Evolutionary conservation across 176 grass and related monocot genomes (phyloP), one percentile per base, ranked within the genome.

Genomic region (Avena insularis): DNA sequence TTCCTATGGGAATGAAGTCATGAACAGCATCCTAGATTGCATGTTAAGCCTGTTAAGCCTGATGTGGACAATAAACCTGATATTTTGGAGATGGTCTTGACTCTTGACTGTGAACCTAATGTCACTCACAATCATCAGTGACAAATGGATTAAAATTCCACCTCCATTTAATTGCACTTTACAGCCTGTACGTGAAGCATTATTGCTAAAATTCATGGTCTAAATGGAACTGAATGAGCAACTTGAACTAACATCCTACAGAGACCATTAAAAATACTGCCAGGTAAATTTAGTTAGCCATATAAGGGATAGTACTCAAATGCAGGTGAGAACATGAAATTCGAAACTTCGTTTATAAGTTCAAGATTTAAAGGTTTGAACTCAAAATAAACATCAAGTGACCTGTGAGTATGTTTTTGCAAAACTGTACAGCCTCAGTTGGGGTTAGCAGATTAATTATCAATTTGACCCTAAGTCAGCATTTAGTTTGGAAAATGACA

Each of bases 401-500:
- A 21, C 3, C 7, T 29, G 12, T 8, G 36, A 31, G 57, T 38
- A 21, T 25, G 48, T 1, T 54, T 79, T 73, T 27, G 51, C 64
- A 29, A 64, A 85, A 38, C 12, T 27, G 21, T 31, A 12, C 16
- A 81, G 69, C 4, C 21, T 58, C 59, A 85, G 19, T 60, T 36
- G 19, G 47, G 68, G 36, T 81, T 89, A 64, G 8, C 49, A 69
- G 7, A 12, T 46, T 71, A 84, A 53, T 64, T 4, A 73, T 31
- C 20, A 36, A 81, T 87, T 68, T 46, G 62, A 17, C 6, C 40
- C 46, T 74, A 83, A 82, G 49, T 64, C 59, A 23, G 5, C 49
- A 76, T 15, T 76, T 87, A 64, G 2, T 84, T 87, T 84, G 75
- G 60, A 12, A 87, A 51, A 91, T 27, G 50, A 36, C 8, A 83